Conservation (phyloP, 192 early-diverging fungal genomes). For the Mortierella alpina region DNA sequence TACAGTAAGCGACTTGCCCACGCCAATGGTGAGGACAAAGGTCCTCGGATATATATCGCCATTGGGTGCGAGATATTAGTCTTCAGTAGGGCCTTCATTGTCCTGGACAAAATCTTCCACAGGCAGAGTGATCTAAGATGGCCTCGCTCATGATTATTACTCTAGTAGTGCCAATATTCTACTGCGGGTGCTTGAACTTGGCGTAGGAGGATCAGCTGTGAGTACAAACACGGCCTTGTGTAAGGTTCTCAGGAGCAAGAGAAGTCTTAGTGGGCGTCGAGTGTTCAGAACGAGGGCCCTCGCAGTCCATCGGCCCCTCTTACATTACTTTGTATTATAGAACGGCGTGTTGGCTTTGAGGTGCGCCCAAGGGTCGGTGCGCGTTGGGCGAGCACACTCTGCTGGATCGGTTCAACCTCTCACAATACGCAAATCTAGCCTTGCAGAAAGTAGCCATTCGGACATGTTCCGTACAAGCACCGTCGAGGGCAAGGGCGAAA, state of each 20-base stretch:
- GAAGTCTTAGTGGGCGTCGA: background rate
- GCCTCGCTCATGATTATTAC: background rate
- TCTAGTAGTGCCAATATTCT: no score
- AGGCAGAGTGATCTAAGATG: background rate
- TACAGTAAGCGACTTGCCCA: background rate
- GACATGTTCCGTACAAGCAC: slow-evolving; percentile 13
- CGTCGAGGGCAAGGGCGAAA: slow-evolving; percentile 4
- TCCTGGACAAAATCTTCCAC: slow-evolving; percentile 7
- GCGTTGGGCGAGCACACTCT: slow-evolving; percentile 2
- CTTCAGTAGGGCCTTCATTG: slow-evolving; percentile 4
- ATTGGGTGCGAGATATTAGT: background rate
- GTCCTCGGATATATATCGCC: background rate
- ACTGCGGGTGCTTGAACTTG: no score
- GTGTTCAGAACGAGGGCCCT: background rate
- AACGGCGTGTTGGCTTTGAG: background rate
- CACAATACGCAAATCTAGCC: background rate
- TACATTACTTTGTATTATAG: slow-evolving; percentile 2
- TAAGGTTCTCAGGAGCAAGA: slow-evolving; percentile 8
- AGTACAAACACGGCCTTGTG: slow-evolving; percentile 1
- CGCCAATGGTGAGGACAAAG: background rate
- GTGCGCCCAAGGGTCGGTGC: background rate
- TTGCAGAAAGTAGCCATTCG: slow-evolving; percentile 9
- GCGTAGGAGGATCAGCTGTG: background rate
- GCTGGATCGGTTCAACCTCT: background rate
- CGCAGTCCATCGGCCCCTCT: background rate